Conservation (phyloP, 768 basidiomycete species). For the Psilocybe azurescens region DNA sequence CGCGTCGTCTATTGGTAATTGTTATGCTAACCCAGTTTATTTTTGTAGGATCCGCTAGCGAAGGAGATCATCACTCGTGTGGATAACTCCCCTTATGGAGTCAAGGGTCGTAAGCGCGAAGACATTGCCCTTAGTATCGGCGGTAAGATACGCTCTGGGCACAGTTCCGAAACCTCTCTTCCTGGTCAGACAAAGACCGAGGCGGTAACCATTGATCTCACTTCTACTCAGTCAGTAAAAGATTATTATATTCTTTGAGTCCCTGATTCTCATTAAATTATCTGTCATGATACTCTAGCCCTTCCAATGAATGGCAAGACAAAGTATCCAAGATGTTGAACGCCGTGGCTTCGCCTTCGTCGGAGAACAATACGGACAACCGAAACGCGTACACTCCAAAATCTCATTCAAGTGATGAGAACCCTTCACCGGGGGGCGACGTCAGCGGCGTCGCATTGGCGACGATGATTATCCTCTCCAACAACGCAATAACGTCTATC, state of each 20-base stretch:
- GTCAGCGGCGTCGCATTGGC: conserved; percentile 57
- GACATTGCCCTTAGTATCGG: conserved; percentile 26
- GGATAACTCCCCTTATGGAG: conserved; percentile 81
- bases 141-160: conserved; percentile 21
- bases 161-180: conserved; percentile 21
- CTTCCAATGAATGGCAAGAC: conserved; percentile 79
- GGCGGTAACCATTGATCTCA: conserved; percentile 41
- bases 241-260: not conserved
- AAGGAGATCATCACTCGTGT: conserved; percentile 82
- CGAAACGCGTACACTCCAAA: conserved; percentile 21
- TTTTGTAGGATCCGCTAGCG: conserved; percentile 72
- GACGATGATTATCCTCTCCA: conserved; percentile 31
- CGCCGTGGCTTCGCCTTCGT: conserved; percentile 24
- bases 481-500: conserved; percentile 13
- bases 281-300: conserved; percentile 1
- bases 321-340: conserved; percentile 53
- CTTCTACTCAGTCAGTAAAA: conserved; percentile 64
- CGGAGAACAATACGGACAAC: conserved; percentile 6
- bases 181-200: conserved; percentile 30
- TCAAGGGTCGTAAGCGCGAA: conserved; percentile 63
- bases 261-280: not conserved
- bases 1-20: conserved; percentile 1
- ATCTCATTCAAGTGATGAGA: conserved; percentile 32
- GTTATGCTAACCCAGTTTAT: conserved; percentile 14
- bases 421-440: conserved; percentile 40